phyloP scores from a whole-genome alignment of 164 flowering plant genomes.

The Berberis vulgaris region DNA sequence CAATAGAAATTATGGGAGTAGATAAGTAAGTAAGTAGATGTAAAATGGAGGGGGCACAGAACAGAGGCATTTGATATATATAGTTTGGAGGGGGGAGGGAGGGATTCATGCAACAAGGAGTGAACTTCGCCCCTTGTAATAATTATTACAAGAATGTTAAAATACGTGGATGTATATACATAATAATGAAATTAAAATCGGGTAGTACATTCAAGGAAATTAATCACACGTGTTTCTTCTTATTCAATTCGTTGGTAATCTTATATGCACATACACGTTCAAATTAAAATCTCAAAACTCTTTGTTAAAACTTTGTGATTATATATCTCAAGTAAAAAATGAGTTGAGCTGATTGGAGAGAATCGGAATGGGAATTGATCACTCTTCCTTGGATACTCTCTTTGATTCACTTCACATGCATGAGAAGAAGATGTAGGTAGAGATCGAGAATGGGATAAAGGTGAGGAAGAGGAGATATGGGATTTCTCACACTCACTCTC shows the following conservation, averaged over 20 bases:
- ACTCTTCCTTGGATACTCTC: conserved; percentile 2
- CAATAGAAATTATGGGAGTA: too few species aligned
- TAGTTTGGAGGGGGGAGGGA: too few species aligned
- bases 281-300: not conserved
- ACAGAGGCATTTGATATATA: too few species aligned
- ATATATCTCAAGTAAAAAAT: not conserved
- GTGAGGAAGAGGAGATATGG: too few species aligned
- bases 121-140: too few species aligned
- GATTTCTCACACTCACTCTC: too few species aligned
- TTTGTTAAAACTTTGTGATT: not conserved
- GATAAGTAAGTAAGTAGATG: too few species aligned
- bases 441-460: not conserved
- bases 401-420: not conserved
- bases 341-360: not conserved
- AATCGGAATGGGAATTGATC: not conserved
- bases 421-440: not conserved
- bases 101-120: too few species aligned
- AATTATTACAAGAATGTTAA: too few species aligned
- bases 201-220: not conserved
- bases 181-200: not conserved
- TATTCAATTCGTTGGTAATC: not conserved
- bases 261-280: not conserved
- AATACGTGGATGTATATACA: too few species aligned
- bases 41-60: too few species aligned
- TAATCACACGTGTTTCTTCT: not conserved